Evolutionary conservation across 768 basidiomycete species (phyloP).

Genomic region (Multifurca ochricompacta): DNA sequence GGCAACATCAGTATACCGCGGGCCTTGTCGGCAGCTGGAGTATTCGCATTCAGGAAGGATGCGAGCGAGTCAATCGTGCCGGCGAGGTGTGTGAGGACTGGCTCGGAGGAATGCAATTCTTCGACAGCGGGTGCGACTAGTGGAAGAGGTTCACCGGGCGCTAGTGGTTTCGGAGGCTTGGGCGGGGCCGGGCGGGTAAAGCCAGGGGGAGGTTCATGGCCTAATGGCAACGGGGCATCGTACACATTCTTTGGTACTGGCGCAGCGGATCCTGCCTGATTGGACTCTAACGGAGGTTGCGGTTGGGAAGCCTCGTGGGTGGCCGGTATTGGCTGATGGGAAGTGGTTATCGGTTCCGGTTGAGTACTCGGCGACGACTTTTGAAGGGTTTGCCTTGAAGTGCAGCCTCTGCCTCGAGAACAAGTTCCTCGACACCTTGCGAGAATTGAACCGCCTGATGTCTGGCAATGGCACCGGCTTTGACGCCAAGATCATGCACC

Average conservation of each 20-base stretch:
- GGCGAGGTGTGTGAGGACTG: conserved; percentile 89
- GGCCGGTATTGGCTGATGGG: conserved; percentile 23
- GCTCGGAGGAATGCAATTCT: conserved; percentile 68
- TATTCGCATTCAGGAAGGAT: conserved; percentile 69
- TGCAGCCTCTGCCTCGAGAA: conserved; percentile 66
- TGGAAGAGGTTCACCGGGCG: conserved; percentile 48
- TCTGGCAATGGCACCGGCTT: conserved; percentile 36
- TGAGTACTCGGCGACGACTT: conserved; percentile 7
- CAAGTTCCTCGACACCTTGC: conserved; percentile 60
- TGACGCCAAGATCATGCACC: conserved; percentile 27
- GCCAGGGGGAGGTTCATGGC: conserved; percentile 90
- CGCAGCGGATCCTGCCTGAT: conserved; percentile 19
- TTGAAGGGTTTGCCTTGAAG: conserved; percentile 40
- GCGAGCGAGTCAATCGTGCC: conserved; percentile 89
- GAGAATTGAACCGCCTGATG: conserved; percentile 44
- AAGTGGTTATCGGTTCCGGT: conserved; percentile 24
- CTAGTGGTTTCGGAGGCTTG: conserved; percentile 32
- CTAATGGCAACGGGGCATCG: conserved; percentile 72
- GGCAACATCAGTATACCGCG: conserved; percentile 72
- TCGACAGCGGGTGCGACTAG: conserved; percentile 75
- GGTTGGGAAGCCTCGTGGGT: conserved; percentile 25
- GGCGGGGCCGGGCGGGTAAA: conserved; percentile 56
- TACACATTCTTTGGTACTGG: conserved; percentile 44
- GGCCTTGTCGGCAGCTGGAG: conserved; percentile 58
- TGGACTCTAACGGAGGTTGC: conserved; percentile 17